Percentiles rank a stretch among this genome's conserved stretches.
These are phyloP conservation scores for Monosporozyma unispora DNA, from an alignment of 805 yeast genomes.

Conservation along the genomic window DNA sequence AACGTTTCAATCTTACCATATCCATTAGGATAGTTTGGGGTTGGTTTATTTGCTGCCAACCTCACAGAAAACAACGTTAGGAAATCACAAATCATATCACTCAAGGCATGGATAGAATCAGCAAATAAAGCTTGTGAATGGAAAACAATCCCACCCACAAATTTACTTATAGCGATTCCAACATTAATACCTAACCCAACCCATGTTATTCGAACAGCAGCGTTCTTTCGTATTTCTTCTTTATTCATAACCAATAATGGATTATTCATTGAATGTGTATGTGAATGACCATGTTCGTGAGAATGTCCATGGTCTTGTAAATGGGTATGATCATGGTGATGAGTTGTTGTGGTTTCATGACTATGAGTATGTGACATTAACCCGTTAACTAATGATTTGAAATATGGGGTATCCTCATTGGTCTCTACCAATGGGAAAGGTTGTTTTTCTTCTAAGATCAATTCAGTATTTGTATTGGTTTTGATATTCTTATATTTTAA, in stretches of 20 bases:
- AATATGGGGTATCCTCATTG: background rate
- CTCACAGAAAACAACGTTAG: slow-evolving; percentile 84
- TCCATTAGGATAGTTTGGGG: slow-evolving; percentile 65
- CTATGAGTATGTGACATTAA: slow-evolving; percentile 8
- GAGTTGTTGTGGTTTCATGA: background rate
- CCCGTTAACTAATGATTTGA: slow-evolving; percentile 6
- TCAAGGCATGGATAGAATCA: slow-evolving; percentile 86
- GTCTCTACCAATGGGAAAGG: background rate
- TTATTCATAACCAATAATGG: slow-evolving; percentile 32
- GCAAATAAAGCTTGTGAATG: slow-evolving; percentile 92
- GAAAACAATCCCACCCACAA: slow-evolving; percentile 79
- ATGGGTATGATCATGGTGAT: slow-evolving; percentile 1
- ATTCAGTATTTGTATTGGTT: background rate
- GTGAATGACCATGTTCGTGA: slow-evolving; percentile 16
- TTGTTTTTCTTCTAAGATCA: background rate
- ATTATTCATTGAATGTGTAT: slow-evolving; percentile 16
- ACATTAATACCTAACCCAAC: slow-evolving; percentile 75
- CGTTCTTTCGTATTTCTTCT: slow-evolving; percentile 47
- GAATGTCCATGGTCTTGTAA: slow-evolving; percentile 2
- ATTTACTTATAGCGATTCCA: slow-evolving; percentile 76
- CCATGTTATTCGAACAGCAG: slow-evolving; percentile 88
- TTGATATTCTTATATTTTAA: background rate
- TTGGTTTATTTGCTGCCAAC: slow-evolving; percentile 54
- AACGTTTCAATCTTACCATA: slow-evolving; percentile 88
- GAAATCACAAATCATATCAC: slow-evolving; percentile 84